Percentiles rank a stretch among this genome's conserved stretches.
These are phyloP conservation scores for Xylaria sp. DNA, from an alignment of 495 filamentous ascomycete genomes.

Conservation along the genomic window DNA sequence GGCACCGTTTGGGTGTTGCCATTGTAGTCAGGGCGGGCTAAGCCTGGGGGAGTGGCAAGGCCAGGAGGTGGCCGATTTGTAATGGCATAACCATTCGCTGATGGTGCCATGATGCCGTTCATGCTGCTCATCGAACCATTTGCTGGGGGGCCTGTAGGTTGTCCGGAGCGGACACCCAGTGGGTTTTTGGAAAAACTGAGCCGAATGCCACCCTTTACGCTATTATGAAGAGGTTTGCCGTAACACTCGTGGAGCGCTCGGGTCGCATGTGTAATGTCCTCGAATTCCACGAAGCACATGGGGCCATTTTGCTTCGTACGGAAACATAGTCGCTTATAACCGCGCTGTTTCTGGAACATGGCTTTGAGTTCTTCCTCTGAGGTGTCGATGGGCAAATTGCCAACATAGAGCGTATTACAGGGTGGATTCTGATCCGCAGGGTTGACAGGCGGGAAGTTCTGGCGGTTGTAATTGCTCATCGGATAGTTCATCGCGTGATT, in stretches of 20 bases:
- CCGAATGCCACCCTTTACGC: slow-evolving; percentile 95
- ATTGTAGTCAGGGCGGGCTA: slow-evolving; percentile 43
- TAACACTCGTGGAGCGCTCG: slow-evolving; percentile 93
- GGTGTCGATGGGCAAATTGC: slow-evolving; percentile 92
- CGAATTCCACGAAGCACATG: slow-evolving; percentile 99
- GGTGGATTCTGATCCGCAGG: slow-evolving; percentile 97
- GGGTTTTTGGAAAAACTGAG: slow-evolving; percentile 99
- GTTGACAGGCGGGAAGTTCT: slow-evolving; percentile 85
- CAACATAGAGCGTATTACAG: slow-evolving; percentile 97
- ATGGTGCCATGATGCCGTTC: slow-evolving; percentile 59
- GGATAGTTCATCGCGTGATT: slow-evolving; percentile 58
- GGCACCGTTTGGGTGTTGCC: background rate
- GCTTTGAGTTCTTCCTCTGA: slow-evolving; percentile 96
- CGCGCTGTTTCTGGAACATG: slow-evolving; percentile 91
- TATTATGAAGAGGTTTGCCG: slow-evolving; percentile 87
- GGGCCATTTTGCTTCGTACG: slow-evolving; percentile 98
- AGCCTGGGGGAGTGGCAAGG: slow-evolving; percentile 71
- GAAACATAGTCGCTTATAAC: slow-evolving; percentile 95
- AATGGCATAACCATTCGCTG: slow-evolving; percentile 66
- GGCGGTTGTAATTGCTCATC: slow-evolving; percentile 63
- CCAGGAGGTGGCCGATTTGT: slow-evolving; percentile 80
- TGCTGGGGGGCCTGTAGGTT: slow-evolving; percentile 51
- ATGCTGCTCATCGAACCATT: slow-evolving; percentile 59
- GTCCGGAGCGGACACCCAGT: slow-evolving; percentile 85
- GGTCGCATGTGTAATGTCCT: slow-evolving; percentile 92